Conservation (phyloP, 1,284 basidiomycete genomes). For the Sporisorium graminicola region DNA sequence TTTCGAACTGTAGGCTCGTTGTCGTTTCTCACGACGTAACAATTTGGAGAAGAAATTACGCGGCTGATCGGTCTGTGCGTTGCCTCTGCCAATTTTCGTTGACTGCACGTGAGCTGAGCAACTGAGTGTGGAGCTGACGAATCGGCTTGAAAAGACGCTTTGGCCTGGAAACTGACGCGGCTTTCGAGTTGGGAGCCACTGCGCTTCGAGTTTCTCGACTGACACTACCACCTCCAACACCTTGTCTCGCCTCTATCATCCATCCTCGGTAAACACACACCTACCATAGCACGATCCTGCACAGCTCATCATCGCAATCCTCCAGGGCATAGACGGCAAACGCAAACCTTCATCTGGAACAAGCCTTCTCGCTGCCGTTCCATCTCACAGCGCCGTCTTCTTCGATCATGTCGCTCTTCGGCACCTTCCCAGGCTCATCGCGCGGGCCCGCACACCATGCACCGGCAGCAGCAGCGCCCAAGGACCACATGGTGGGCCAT, state of each 20-base stretch:
- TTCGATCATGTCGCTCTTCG: slow-evolving; percentile 47
- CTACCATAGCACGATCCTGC: neutral
- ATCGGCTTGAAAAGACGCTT: no score
- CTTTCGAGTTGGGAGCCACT: neutral
- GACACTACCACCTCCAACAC: slow-evolving; percentile 30
- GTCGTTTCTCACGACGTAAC: slow-evolving; percentile 16
- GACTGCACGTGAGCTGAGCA: slow-evolving; percentile 29
- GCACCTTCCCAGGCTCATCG: slow-evolving; percentile 46
- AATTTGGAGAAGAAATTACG: neutral
- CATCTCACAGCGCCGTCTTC: no score
- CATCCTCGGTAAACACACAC: neutral
- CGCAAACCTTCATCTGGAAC: neutral
- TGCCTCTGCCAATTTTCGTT: neutral
- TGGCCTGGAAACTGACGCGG: slow-evolving; percentile 33
- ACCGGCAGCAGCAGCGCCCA: slow-evolving; percentile 20
- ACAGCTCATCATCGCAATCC: neutral
- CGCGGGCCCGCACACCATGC: slow-evolving; percentile 23
- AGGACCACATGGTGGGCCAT: slow-evolving; percentile 58
- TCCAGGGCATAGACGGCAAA: neutral
- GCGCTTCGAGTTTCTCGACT: slow-evolving; percentile 4
- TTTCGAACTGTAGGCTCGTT: slow-evolving; percentile 8
- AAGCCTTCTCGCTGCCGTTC: neutral
- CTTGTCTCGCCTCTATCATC: slow-evolving; percentile 3
- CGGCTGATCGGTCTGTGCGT: slow-evolving; percentile 55
- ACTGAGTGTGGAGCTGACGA: slow-evolving; percentile 51